These are phyloP conservation scores for Nannochloropsis oceanica DNA, from an alignment of 108 stramenopile genomes.

Conservation along the genomic window DNA sequence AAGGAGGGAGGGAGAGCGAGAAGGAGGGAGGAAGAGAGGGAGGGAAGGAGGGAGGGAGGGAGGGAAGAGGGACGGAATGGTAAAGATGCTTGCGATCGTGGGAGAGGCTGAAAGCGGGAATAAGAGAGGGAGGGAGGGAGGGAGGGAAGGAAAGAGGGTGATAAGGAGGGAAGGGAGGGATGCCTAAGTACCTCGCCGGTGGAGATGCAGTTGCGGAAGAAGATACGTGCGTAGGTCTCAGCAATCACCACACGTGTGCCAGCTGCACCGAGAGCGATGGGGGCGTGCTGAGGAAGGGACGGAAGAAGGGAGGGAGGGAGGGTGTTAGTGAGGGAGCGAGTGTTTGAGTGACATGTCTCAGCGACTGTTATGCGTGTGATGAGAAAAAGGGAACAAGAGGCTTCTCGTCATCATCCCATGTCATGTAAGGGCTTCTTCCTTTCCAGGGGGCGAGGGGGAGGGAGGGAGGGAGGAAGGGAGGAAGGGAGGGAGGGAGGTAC, in stretches of 20 bases:
- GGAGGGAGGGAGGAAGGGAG: background rate
- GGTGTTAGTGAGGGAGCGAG: background rate
- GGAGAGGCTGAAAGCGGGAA: no score
- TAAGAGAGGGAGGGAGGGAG: no score
- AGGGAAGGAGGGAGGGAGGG: background rate
- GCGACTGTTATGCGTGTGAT: background rate
- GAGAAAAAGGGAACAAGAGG: background rate
- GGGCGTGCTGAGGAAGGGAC: conserved; percentile 13
- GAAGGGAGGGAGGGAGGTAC: background rate
- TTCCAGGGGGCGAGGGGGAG: background rate
- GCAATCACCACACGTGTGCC: conserved; percentile 20
- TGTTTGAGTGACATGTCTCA: background rate
- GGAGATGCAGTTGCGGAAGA: conserved; percentile 28
- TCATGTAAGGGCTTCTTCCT: background rate
- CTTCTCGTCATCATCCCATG: background rate
- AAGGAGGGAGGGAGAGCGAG: background rate
- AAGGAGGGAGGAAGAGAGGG: background rate
- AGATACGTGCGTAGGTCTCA: conserved; percentile 31
- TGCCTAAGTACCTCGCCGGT: conserved; percentile 11
- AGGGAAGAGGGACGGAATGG: no score
- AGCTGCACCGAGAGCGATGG: conserved; percentile 27
- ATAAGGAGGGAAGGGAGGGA: background rate
- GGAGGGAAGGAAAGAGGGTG: no score
- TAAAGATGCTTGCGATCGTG: no score
- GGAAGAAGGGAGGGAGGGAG: background rate